Evolutionary conservation across 1,284 basidiomycete genomes (phyloP), one percentile per base, ranked within the genome.

Genomic region (Puccinia triticina): DNA sequence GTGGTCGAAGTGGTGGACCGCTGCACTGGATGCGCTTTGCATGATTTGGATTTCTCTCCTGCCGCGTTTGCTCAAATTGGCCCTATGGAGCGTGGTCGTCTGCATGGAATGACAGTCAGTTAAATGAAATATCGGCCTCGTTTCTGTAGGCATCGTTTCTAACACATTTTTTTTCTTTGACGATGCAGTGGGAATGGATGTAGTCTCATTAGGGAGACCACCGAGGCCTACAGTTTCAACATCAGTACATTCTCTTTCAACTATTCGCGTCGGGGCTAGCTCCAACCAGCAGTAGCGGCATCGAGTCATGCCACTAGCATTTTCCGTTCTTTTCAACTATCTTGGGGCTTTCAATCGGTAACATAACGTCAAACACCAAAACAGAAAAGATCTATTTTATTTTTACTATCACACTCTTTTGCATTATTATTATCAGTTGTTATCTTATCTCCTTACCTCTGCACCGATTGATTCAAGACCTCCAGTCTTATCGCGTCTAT

Each of bases 1-100:
- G 87, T 86, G 0, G 89, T 92, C 48, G 86, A 86, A 0, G 85
- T 92, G 83, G 89, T 88, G 0, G 92, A 93, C 86, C 89, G 92
- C 50, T 93, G 92, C 85, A 86, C 81, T 2, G 91, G 85, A 16
- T 93, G 92, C 84, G 84, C 83, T 0, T 2, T 87, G n/a, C 88
- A 86, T 91, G 84, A 91, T 29, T 86, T 90, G 83, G 89, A 90
- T 85, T 87, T 90, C 82, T 88, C 87, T 23, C 90, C 90, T 2
- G 2, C 86, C 12, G 91, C 91, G 3, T 93, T 93, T 87, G 4
- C 84, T 1, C 0, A 78, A 40, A 85, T 91, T 32, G 88, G 89
- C 0, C 83, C 86, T 83, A 74, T 84, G n/a, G 76, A 84, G 48
- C 61, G 89, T 21, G 92, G 92, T 48, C 90, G 91, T 82, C 86